Conservation (phyloP, 73 alveolate species). For the Tetrahymena thermophila region DNA sequence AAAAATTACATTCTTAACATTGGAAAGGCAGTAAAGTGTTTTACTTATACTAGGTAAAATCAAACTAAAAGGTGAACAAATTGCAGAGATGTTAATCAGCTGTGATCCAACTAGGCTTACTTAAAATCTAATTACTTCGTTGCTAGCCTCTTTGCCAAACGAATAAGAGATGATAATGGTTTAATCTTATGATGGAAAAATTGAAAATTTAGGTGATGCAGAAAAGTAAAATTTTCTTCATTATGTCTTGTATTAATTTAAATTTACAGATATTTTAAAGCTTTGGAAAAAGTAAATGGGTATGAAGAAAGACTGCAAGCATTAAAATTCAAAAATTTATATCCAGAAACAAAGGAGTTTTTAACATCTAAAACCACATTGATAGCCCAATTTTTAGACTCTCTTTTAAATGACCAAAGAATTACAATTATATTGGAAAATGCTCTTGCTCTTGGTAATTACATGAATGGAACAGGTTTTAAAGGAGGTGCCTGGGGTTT, state of each 20-base stretch:
- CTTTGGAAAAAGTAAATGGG: not conserved
- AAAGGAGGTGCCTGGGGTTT: not conserved
- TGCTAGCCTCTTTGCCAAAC: not conserved
- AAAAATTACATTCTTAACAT: not conserved
- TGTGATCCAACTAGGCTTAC: not conserved
- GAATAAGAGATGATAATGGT: not conserved
- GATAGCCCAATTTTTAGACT: not conserved
- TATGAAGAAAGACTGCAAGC: not conserved
- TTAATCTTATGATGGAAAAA: not conserved
- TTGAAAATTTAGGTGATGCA: not conserved
- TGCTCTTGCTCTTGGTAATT: not conserved
- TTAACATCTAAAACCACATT: not conserved
- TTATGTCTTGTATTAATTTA: too few species aligned
- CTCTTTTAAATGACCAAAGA: not conserved
- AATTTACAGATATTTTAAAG: not conserved
- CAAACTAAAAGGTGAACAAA: not conserved
- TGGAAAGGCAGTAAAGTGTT: not conserved
- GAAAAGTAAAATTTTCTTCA: not conserved
- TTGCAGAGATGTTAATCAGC: not conserved
- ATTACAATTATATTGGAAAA: not conserved
- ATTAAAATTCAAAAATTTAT: not conserved
- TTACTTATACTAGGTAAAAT: not conserved
- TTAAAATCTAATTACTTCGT: not conserved
- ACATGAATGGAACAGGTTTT: not conserved
- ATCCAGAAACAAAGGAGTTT: not conserved